phyloP scores from a whole-genome alignment of 371 early-diverging fungal species.

The Rhizomucor miehei region DNA sequence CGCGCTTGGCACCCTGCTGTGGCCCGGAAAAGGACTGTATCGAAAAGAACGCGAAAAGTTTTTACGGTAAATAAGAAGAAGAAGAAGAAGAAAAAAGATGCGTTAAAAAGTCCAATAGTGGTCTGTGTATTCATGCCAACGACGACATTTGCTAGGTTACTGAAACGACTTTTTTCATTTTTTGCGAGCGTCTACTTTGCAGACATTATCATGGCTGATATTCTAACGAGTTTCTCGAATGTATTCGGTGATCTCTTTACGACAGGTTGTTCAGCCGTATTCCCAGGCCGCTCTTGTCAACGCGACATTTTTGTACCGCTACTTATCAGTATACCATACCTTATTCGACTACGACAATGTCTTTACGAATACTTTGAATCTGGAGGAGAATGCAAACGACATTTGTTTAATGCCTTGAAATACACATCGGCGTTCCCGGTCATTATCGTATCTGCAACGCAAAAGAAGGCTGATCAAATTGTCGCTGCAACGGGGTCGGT shows the following conservation, averaged over 20 bases:
- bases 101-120: no score
- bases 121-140: not conserved
- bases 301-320: conserved; percentile 54
- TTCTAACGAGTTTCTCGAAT: conserved; percentile 87
- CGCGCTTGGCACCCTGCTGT: conserved; percentile 44
- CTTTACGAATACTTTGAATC: conserved; percentile 67
- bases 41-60: conserved; percentile 63
- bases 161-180: conserved; percentile 43
- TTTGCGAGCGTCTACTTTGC: conserved; percentile 66
- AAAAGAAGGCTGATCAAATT: conserved; percentile 48
- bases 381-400: conserved; percentile 49
- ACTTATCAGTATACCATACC: conserved; percentile 27
- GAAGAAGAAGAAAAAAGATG: no score
- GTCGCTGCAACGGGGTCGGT: conserved; percentile 31
- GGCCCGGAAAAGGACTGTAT: conserved; percentile 56
- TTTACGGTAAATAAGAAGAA: conserved; percentile 43
- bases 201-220: conserved; percentile 90
- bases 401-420: conserved; percentile 85
- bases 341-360: conserved; percentile 85
- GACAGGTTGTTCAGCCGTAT: conserved; percentile 8
- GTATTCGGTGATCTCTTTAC: conserved; percentile 79
- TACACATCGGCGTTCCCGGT: conserved; percentile 84
- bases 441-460: conserved; percentile 68
- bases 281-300: conserved; percentile 24
- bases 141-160: not conserved